Evolutionary conservation across 768 basidiomycete species (phyloP).

Genomic region (Boletus pseudo-olivaceus): DNA sequence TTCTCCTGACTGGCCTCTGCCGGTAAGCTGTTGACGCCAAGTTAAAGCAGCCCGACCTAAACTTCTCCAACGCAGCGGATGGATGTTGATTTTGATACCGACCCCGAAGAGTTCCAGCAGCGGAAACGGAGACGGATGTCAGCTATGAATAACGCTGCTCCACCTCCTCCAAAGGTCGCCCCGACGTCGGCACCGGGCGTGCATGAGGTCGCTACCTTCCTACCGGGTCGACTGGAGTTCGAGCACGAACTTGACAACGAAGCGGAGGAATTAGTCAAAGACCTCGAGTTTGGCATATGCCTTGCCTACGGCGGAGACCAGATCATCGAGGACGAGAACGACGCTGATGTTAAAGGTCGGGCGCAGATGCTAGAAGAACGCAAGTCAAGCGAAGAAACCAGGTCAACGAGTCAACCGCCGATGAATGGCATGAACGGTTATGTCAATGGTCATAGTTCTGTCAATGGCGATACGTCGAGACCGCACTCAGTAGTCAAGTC

Average conservation of each 20-base stretch:
- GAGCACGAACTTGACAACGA: slow-evolving; percentile 98
- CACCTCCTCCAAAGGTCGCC: slow-evolving; percentile 62
- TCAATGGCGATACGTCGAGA: slow-evolving; percentile 35
- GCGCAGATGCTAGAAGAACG: slow-evolving; percentile 41
- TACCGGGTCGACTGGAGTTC: slow-evolving; percentile 97
- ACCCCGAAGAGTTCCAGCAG: slow-evolving; percentile 81
- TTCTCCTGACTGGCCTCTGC: slow-evolving; percentile 75
- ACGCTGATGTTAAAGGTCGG: slow-evolving; percentile 62
- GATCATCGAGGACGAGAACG: slow-evolving; percentile 74
- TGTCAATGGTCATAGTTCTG: slow-evolving; percentile 34
- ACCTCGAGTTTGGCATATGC: slow-evolving; percentile 93
- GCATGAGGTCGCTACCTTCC: slow-evolving; percentile 89
- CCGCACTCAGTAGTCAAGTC: slow-evolving; percentile 32
- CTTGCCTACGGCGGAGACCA: slow-evolving; percentile 80
- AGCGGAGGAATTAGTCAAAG: slow-evolving; percentile 92
- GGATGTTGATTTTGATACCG: slow-evolving; percentile 66
- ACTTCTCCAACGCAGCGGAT: slow-evolving; percentile 20
- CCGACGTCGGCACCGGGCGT: slow-evolving; percentile 88
- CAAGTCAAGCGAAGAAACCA: slow-evolving; percentile 20
- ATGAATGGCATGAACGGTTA: slow-evolving; percentile 25
- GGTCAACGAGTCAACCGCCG: slow-evolving; percentile 22
- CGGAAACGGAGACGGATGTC: slow-evolving; percentile 88
- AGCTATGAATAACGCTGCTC: slow-evolving; percentile 59
- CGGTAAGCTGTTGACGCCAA: slow-evolving; percentile 47
- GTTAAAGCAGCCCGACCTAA: not conserved